A percentile compares a stretch with the other conserved stretches of the same genome.
These are phyloP conservation scores for Cercospora sojina DNA, from an alignment of 2,329 filamentous ascomycete species.

Conservation along the genomic window DNA sequence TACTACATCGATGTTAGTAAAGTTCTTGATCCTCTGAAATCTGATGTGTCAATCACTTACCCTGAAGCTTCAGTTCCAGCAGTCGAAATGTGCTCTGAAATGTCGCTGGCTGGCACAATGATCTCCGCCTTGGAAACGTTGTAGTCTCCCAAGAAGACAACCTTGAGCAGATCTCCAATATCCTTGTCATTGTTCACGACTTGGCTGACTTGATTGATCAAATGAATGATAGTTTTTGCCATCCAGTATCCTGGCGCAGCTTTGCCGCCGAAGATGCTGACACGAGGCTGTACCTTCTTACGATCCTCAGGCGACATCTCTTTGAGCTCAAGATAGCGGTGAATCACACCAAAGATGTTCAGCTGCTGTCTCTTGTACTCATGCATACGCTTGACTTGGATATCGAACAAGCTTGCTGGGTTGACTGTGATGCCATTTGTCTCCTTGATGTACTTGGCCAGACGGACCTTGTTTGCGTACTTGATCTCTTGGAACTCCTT, in stretches of 20 bases:
- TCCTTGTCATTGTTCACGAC: conserved; percentile 92
- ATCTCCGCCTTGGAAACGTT: conserved; percentile 99
- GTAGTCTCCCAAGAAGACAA: conserved; percentile 96
- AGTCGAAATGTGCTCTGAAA: conserved; percentile 98
- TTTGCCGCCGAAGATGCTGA: conserved; percentile 96
- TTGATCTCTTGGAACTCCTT: conserved; percentile 97
- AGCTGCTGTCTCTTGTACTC: conserved; percentile 95
- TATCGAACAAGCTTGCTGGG: conserved; percentile 84
- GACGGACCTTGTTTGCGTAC: conserved; percentile 86
- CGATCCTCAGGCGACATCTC: conserved; percentile 76
- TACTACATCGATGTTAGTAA: conserved; percentile 48
- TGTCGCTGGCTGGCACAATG: conserved; percentile 88
- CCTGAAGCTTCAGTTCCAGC: conserved; percentile 83
- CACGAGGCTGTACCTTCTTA: conserved; percentile 82
- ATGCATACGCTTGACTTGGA: conserved; percentile 98
- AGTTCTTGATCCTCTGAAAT: background rate
- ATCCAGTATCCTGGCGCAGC: conserved; percentile 99
- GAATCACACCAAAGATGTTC: conserved; percentile 97
- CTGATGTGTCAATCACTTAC: conserved; percentile 7
- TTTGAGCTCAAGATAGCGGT: conserved; percentile 89
- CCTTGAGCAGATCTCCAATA: conserved; percentile 91
- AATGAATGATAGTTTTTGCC: conserved; percentile 92
- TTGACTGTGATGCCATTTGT: conserved; percentile 80
- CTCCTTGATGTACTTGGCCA: conserved; percentile 87
- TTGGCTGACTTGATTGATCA: conserved; percentile 86